A percentile compares a stretch with the other conserved stretches of the same genome.
phyloP scores from a whole-genome alignment of 345 rosid genomes.

The Melaleuca alternifolia region DNA sequence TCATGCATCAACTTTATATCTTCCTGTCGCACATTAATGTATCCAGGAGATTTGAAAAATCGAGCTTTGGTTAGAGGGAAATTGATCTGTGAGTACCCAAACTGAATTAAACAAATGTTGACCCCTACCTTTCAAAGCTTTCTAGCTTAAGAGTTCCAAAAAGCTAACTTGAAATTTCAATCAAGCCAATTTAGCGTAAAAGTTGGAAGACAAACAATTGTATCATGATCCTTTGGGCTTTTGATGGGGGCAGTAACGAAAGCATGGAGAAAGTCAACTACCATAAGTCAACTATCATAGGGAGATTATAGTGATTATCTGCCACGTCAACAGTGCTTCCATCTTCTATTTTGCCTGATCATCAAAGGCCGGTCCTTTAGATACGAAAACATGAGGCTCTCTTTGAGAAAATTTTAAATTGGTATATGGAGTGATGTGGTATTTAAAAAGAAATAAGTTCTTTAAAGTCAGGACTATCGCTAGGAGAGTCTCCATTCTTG shows the following conservation, averaged over 20 bases:
- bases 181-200: background rate
- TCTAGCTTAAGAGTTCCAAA: background rate
- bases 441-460: no score
- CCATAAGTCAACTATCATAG: no score
- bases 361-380: no score
- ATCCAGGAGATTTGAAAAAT: background rate
- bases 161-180: background rate
- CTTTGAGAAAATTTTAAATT: no score
- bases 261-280: background rate
- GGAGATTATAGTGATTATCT: constrained; percentile 11
- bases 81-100: background rate
- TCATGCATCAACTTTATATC: constrained; percentile 7
- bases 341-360: constrained; percentile 3
- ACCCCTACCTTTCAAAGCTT: background rate
- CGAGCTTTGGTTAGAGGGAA: background rate
- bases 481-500: no score
- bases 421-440: no score
- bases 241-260: background rate
- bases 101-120: no score
- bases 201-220: background rate
- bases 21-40: background rate
- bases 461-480: no score
- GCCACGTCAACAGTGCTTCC: constrained; percentile 9
- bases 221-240: background rate
- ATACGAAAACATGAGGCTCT: no score